A percentile compares a stretch with the other conserved stretches of the same genome.
phyloP scores from a whole-genome alignment of 768 basidiomycete species.

The Collybia sp. region DNA sequence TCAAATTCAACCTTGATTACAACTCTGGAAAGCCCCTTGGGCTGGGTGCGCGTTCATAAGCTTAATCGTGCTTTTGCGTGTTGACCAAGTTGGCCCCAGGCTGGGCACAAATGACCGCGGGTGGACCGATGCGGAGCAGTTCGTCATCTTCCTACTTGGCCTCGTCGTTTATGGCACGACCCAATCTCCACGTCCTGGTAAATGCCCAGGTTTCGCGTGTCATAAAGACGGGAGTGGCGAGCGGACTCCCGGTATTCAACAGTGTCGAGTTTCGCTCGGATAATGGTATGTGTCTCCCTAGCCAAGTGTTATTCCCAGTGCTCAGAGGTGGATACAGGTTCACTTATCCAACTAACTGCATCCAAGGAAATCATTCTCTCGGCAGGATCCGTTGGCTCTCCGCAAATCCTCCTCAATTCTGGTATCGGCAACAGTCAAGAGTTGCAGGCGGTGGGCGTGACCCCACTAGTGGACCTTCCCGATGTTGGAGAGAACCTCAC shows the following conservation, averaged over 20 bases:
- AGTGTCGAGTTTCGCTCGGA: conserved; percentile 3
- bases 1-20: conserved; percentile 29
- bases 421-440: conserved; percentile 26
- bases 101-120: conserved; percentile 28
- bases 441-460: conserved; percentile 17
- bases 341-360: conserved; percentile 10
- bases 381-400: conserved; percentile 28
- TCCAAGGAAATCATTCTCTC: conserved; percentile 33
- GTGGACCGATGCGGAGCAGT: conserved; percentile 27
- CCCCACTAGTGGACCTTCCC: conserved; percentile 23
- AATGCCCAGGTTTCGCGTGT: conserved; percentile 6
- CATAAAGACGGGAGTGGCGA: not conserved
- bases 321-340: not conserved
- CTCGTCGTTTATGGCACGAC: conserved; percentile 16
- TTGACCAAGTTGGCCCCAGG: conserved; percentile 8
- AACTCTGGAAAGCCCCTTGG: conserved; percentile 23
- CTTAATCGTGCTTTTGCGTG: not conserved
- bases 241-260: conserved; percentile 5
- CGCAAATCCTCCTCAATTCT: conserved; percentile 26
- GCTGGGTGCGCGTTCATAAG: conserved; percentile 14
- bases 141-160: conserved; percentile 31
- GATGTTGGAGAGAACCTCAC: conserved; percentile 29
- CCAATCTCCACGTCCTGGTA: conserved; percentile 21
- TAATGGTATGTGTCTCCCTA: not conserved
- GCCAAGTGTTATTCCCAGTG: not conserved